Conservation (phyloP, 306 rosid genomes). For the Begonia loranthoides region DNA sequence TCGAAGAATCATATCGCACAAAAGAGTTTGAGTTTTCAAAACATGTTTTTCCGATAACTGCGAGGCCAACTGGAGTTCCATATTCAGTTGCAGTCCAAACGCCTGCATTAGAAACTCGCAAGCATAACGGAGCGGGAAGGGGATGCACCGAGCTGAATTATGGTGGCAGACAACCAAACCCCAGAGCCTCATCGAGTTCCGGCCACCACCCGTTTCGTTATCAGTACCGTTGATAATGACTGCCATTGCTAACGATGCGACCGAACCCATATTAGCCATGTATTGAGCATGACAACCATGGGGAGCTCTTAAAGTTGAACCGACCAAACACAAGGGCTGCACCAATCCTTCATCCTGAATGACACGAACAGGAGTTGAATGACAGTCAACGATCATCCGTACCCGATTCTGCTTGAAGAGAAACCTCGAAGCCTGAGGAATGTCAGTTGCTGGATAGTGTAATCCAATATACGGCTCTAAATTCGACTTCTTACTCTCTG, state of each 20-base stretch:
- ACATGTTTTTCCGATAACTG: conserved; percentile 76
- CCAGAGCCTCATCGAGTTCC: conserved; percentile 63
- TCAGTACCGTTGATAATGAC: conserved; percentile 76
- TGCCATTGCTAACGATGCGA: conserved; percentile 77
- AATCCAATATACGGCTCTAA: conserved; percentile 89
- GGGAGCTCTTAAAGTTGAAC: conserved; percentile 88
- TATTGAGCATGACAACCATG: conserved; percentile 95
- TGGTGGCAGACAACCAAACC: conserved; percentile 98
- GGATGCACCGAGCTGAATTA: conserved; percentile 70
- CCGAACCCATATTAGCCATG: conserved; percentile 94
- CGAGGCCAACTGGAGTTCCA: conserved; percentile 77
- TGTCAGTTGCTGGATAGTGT: conserved; percentile 93
- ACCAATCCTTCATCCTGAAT: conserved; percentile 59
- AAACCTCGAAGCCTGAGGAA: conserved; percentile 96
- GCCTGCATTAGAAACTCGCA: conserved; percentile 98
- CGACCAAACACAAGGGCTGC: conserved; percentile 89
- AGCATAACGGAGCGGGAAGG: conserved; percentile 86
- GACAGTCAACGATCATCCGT: conserved; percentile 91
- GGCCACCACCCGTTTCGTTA: conserved; percentile 38
- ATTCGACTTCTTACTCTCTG: conserved; percentile 74
- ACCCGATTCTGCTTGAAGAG: conserved; percentile 93
- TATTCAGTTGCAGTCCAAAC: conserved; percentile 79
- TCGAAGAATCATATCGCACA: conserved; percentile 96
- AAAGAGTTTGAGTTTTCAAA: conserved; percentile 77
- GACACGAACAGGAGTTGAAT: conserved; percentile 53